These are phyloP conservation scores for Anisodus acutangulus DNA, from an alignment of 257 asterid species.

Conservation along the genomic window DNA sequence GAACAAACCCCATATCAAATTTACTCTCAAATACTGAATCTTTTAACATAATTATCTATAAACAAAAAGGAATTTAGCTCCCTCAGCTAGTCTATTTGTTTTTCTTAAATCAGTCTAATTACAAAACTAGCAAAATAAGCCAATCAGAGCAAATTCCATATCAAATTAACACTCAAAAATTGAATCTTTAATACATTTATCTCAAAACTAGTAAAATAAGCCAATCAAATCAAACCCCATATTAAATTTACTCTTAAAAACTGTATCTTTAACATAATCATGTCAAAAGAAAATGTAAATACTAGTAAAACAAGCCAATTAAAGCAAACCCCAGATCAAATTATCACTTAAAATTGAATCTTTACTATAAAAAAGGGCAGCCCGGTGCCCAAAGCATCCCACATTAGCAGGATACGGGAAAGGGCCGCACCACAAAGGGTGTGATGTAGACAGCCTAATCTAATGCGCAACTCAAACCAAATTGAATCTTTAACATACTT, in stretches of 20 bases:
- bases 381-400: too few relatives aligned
- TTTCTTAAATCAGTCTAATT: neutral
- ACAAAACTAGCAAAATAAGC: neutral
- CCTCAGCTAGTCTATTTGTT: conserved; percentile 68
- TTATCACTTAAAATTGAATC: too few relatives aligned
- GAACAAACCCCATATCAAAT: neutral
- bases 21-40: neutral
- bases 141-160: neutral
- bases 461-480: neutral
- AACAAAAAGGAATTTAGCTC: neutral
- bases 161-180: neutral
- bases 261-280: neutral
- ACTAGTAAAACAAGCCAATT: too few relatives aligned
- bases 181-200: neutral
- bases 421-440: too few relatives aligned
- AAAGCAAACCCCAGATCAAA: too few relatives aligned
- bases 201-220: neutral
- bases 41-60: neutral
- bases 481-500: neutral
- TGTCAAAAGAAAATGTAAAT: neutral
- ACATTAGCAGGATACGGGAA: too few relatives aligned
- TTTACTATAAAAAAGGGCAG: too few relatives aligned
- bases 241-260: neutral
- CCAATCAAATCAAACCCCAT: neutral
- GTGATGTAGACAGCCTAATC: too few relatives aligned